A percentile compares a stretch with the other conserved stretches of the same genome.
These are phyloP conservation scores for Xylaria flabelliformis DNA, from an alignment of 495 filamentous ascomycete genomes.

Conservation along the genomic window DNA sequence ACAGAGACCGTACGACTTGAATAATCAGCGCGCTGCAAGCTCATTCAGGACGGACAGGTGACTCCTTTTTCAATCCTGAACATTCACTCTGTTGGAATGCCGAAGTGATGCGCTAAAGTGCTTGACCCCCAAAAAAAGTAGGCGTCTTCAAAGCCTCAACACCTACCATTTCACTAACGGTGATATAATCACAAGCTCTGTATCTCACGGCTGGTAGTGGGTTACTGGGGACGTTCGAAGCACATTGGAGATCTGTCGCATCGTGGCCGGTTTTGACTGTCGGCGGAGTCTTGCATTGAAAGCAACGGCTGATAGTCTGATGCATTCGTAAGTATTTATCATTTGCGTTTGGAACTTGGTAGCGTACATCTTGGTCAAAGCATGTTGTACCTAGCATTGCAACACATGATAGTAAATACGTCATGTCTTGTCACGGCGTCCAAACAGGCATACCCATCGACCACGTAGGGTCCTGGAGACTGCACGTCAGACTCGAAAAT, in stretches of 20 bases:
- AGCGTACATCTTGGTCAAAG: neutral
- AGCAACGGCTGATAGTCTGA: neutral
- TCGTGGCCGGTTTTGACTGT: neutral
- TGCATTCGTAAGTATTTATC: neutral
- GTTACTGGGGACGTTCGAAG: neutral
- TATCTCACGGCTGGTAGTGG: neutral
- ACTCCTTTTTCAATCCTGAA: neutral
- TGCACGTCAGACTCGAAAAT: neutral
- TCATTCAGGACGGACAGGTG: neutral
- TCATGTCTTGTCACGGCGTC: neutral
- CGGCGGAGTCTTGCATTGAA: neutral
- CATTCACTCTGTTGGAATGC: neutral
- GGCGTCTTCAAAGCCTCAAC: neutral
- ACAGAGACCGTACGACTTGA: neutral
- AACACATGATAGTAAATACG: neutral
- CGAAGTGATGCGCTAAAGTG: neutral
- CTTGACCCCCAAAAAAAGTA: neutral
- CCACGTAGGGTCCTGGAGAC: slow-evolving; percentile 1
- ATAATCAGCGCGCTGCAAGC: neutral
- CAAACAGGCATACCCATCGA: slow-evolving; percentile 8
- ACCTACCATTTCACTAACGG: neutral
- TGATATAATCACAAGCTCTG: neutral
- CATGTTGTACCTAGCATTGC: neutral
- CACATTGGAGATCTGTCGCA: neutral
- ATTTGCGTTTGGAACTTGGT: neutral